Evolutionary conservation across 2,329 filamentous ascomycete genomes (phyloP).

Genomic region (Epichloe baconii): DNA sequence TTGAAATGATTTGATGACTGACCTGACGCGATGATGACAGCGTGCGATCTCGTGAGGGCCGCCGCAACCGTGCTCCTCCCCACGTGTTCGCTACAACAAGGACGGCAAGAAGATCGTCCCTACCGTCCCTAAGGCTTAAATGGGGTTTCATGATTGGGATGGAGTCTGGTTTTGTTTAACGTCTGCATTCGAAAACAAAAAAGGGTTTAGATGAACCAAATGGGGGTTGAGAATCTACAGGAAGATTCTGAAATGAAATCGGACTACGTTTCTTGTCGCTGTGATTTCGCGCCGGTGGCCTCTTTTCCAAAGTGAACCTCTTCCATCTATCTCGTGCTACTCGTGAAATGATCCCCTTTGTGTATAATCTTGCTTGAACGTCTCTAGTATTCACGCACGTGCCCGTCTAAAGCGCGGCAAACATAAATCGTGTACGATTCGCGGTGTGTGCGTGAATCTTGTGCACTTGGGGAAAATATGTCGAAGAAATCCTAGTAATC

Average conservation of each 20-base stretch:
- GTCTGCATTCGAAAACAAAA: conserved; percentile 22
- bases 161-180: conserved; percentile 25
- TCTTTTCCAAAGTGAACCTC: no score
- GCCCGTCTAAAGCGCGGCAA: no score
- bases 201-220: conserved; percentile 22
- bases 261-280: conserved; percentile 11
- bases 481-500: no score
- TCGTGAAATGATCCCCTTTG: no score
- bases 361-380: no score
- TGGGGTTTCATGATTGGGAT: conserved; percentile 20
- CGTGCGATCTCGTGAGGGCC: conserved; percentile 92
- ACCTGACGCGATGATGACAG: conserved; percentile 36
- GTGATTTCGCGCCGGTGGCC: no score
- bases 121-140: conserved; percentile 35
- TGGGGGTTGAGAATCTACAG: conserved; percentile 16
- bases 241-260: conserved; percentile 11
- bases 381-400: no score
- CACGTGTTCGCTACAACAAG: conserved; percentile 99
- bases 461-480: no score
- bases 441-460: no score
- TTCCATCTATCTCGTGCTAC: no score
- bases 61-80: conserved; percentile 98
- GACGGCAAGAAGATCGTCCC: conserved; percentile 99
- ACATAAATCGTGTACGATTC: no score
- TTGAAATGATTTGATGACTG: conserved; percentile 10